phyloP scores from a whole-genome alignment of 164 flowering plant genomes.

The Cinnamomum chago region DNA sequence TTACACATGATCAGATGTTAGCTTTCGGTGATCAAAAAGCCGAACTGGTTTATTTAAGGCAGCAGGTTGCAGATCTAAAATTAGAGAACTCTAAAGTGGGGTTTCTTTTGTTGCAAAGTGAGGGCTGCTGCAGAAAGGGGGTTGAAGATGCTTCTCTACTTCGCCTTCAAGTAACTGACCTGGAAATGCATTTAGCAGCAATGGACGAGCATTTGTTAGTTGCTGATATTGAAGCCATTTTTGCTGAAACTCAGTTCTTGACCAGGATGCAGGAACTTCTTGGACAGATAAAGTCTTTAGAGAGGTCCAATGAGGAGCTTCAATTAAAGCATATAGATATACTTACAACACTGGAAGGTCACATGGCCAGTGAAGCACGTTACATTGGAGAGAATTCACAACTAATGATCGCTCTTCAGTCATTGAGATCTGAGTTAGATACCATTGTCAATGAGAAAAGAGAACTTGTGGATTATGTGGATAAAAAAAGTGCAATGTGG shows the following conservation, averaged over 20 bases:
- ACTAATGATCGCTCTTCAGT: conserved; percentile 32
- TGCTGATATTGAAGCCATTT: conserved; percentile 49
- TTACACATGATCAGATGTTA: conserved; percentile 36
- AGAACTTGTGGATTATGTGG: conserved; percentile 22
- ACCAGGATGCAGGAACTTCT: conserved; percentile 33
- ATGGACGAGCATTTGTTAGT: conserved; percentile 40
- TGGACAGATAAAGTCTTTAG: conserved; percentile 31
- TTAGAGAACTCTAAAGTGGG: conserved; percentile 42
- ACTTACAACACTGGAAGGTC: conserved; percentile 28
- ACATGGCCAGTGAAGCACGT: conserved; percentile 39
- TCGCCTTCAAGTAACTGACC: conserved; percentile 17
- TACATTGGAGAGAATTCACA: conserved; percentile 44
- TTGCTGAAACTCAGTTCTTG: conserved; percentile 40
- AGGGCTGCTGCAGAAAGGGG: conserved; percentile 29
- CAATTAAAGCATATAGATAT: conserved; percentile 39
- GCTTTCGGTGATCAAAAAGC: conserved; percentile 34
- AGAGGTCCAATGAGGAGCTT: conserved; percentile 33
- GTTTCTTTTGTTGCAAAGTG: conserved; percentile 23
- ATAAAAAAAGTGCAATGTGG: conserved; percentile 20
- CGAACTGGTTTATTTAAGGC: conserved; percentile 41
- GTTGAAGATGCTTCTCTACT: conserved; percentile 31
- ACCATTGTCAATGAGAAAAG: conserved; percentile 26
- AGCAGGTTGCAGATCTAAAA: conserved; percentile 42
- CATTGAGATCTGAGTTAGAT: conserved; percentile 52
- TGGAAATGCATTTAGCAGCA: conserved; percentile 43